phyloP scores from a whole-genome alignment of 2,329 filamentous ascomycete genomes.

The Sclerotinia subarctica region DNA sequence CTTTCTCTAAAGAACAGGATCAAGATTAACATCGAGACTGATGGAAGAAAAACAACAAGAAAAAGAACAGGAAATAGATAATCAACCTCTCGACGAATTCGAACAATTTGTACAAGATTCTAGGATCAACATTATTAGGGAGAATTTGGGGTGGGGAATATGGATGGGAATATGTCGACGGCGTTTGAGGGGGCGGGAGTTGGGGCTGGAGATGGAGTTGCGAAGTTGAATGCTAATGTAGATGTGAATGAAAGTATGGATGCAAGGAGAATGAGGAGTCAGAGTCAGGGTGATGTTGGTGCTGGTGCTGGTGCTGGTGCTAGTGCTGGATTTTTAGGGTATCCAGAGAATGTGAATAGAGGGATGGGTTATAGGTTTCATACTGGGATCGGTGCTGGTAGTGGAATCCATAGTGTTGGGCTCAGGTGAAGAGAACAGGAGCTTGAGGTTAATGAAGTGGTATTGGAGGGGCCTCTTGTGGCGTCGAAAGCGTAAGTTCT shows the following conservation, averaged over 20 bases:
- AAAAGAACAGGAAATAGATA: too few relatives aligned
- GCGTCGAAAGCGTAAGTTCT: slow-evolving; percentile 12
- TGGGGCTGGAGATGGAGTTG: too few relatives aligned
- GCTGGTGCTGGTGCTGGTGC: neutral
- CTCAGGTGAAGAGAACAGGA: neutral
- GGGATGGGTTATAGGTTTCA: neutral
- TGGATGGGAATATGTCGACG: too few relatives aligned
- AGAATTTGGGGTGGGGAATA: too few relatives aligned
- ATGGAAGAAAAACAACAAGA: too few relatives aligned
- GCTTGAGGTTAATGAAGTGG: slow-evolving; percentile 7
- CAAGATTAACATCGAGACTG: too few relatives aligned
- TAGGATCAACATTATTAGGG: too few relatives aligned
- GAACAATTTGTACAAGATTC: too few relatives aligned
- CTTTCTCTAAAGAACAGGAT: too few relatives aligned
- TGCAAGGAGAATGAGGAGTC: neutral
- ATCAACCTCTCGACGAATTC: too few relatives aligned
- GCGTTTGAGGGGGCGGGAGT: neutral
- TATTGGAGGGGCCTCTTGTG: slow-evolving; percentile 5
- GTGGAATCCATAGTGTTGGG: neutral
- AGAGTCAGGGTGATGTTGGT: neutral
- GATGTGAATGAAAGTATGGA: too few relatives aligned
- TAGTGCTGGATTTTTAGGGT: neutral
- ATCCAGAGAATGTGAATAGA: too few relatives aligned
- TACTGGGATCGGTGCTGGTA: neutral
- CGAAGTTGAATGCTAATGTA: rapidly evolving